Conservation (phyloP, 768 basidiomycete species). For the Rhodotorula sphaerocarpa region DNA sequence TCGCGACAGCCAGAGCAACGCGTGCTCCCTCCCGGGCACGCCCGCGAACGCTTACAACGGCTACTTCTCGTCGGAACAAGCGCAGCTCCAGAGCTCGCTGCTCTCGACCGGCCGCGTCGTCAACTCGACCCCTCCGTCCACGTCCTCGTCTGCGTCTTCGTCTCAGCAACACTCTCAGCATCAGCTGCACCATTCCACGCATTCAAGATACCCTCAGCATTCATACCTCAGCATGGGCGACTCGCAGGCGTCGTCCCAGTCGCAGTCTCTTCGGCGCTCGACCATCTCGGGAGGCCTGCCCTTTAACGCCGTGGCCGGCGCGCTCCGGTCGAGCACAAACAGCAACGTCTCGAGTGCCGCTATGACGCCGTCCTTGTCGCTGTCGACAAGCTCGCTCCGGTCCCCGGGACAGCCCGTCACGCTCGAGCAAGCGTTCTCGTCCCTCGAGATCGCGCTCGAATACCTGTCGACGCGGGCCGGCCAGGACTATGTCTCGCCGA, state of each 20-base stretch:
- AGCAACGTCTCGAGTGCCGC: not conserved
- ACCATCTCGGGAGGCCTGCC: constrained; percentile 35
- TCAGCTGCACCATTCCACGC: constrained; percentile 6
- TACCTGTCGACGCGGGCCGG: constrained; percentile 20
- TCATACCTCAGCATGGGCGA: constrained; percentile 3
- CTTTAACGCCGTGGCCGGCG: constrained; percentile 9
- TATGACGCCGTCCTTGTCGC: constrained; percentile 11
- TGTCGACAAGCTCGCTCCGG: not conserved
- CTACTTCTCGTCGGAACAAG: constrained; percentile 4
- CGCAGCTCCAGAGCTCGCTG: not conserved
- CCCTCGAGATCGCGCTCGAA: constrained; percentile 21
- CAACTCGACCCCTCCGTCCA: not conserved
- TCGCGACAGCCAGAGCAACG: constrained; percentile 21
- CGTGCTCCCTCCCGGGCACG: constrained; percentile 28
- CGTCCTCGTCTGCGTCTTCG: not conserved
- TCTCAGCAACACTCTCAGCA: constrained; percentile 8
- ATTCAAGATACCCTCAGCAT: constrained; percentile 20
- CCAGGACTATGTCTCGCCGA: constrained; percentile 21
- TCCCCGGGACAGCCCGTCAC: not conserved
- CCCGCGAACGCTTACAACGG: constrained; percentile 14
- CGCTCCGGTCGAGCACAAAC: not conserved
- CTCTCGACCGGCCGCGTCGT: constrained; percentile 2
- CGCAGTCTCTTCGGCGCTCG: constrained; percentile 19
- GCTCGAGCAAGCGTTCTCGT: constrained; percentile 24
- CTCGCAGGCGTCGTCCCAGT: not conserved